Evolutionary conservation across 352 stramenopile genomes (phyloP).

Genomic region (Phytophthora constricta): DNA sequence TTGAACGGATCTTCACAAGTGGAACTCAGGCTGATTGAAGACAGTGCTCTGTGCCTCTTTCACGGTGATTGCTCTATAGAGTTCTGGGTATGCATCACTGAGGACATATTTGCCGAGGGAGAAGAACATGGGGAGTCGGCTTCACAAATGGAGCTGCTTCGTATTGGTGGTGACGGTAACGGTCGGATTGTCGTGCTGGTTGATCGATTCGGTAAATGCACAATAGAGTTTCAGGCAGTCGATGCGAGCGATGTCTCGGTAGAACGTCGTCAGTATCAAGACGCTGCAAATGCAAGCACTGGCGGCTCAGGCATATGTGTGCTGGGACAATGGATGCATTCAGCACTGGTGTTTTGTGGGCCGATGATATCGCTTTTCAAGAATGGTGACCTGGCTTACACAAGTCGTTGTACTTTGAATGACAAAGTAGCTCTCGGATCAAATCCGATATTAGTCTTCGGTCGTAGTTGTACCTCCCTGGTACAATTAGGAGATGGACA

Average conservation of each 20-base stretch:
- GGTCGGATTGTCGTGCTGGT: slow-evolving; percentile 22
- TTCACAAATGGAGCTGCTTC: slow-evolving; percentile 34
- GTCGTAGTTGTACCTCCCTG: slow-evolving; percentile 7
- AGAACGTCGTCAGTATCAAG: slow-evolving; percentile 10
- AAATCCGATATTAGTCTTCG: slow-evolving; percentile 25
- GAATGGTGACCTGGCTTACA: slow-evolving; percentile 44
- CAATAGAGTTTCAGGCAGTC: slow-evolving; percentile 10
- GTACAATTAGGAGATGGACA: background rate
- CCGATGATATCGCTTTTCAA: slow-evolving; percentile 44
- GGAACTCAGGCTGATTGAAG: slow-evolving; percentile 24
- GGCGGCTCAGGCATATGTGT: slow-evolving; percentile 7
- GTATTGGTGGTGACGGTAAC: slow-evolving; percentile 15
- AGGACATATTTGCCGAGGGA: slow-evolving; percentile 10
- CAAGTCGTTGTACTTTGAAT: slow-evolving; percentile 6
- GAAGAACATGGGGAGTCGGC: background rate
- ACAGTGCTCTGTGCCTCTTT: slow-evolving; percentile 23
- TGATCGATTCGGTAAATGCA: slow-evolving; percentile 21
- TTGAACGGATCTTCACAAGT: slow-evolving; percentile 47
- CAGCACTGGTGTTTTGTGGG: slow-evolving; percentile 57
- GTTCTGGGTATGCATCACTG: slow-evolving; percentile 53
- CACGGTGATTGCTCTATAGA: slow-evolving; percentile 60
- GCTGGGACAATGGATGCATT: slow-evolving; percentile 54
- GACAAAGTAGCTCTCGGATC: slow-evolving; percentile 13
- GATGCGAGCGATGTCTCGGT: slow-evolving; percentile 11
- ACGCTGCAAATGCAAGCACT: background rate